phyloP scores from a whole-genome alignment of 306 rosid genomes.

The Cicer bijugum region DNA sequence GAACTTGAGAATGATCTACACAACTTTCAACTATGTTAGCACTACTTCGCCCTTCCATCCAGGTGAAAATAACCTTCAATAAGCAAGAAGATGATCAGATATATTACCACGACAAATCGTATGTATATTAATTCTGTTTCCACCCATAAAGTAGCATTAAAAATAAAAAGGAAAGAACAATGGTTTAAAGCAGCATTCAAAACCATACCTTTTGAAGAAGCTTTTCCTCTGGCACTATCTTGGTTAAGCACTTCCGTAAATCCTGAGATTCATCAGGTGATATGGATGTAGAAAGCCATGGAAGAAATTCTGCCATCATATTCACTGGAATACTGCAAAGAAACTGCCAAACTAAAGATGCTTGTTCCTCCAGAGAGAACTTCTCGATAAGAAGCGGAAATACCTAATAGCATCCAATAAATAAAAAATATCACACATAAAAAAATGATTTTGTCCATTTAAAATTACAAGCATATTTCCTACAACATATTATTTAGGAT shows the following conservation, averaged over 20 bases:
- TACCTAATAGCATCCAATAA: constrained; percentile 64
- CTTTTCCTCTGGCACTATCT: constrained; percentile 90
- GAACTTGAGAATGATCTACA: constrained; percentile 62
- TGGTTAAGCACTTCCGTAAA: constrained; percentile 72
- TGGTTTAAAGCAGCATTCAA: constrained; percentile 38
- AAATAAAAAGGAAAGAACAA: constrained; percentile 36
- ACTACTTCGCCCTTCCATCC: constrained; percentile 80
- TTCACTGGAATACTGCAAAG: constrained; percentile 97
- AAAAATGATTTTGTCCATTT: constrained; percentile 4
- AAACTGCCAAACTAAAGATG: constrained; percentile 96
- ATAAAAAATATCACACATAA: constrained; percentile 25
- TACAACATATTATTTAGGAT: constrained; percentile 29
- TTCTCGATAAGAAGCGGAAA: constrained; percentile 92
- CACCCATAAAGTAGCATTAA: constrained; percentile 11
- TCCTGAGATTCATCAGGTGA: constrained; percentile 83
- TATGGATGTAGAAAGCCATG: constrained; percentile 87
- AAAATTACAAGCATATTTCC: constrained; percentile 17
- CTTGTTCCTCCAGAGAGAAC: constrained; percentile 88
- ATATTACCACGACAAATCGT: constrained; percentile 36
- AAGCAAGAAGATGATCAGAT: constrained; percentile 47
- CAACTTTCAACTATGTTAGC: constrained; percentile 48
- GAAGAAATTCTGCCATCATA: constrained; percentile 94
- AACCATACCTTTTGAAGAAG: constrained; percentile 87
- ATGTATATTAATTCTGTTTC: constrained; percentile 27
- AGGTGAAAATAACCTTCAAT: constrained; percentile 88